phyloP scores from a whole-genome alignment of 2,329 filamentous ascomycete species.

The Aspergillus texensis region DNA sequence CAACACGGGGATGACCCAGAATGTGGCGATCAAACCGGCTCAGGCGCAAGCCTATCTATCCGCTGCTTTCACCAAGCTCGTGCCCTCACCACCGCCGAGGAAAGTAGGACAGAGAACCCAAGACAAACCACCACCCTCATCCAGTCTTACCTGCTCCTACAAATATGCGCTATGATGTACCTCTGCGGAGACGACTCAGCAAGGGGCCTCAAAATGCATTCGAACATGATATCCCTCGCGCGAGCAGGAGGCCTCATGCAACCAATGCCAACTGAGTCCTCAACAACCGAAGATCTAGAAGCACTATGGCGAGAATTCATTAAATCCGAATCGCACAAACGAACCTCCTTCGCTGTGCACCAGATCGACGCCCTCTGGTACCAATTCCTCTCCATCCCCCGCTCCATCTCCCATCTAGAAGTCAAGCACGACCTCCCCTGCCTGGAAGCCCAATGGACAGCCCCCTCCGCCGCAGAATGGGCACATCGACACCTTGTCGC shows the following conservation, averaged over 20 bases:
- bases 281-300: slow-evolving; percentile 36
- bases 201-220: slow-evolving; percentile 44
- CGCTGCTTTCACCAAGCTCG: slow-evolving; percentile 40
- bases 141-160: slow-evolving; percentile 44
- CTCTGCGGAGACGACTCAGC: slow-evolving; percentile 41
- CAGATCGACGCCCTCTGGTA: slow-evolving; percentile 51
- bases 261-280: slow-evolving; percentile 21
- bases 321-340: slow-evolving; percentile 43
- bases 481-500: slow-evolving; percentile 24
- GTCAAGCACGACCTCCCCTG: slow-evolving; percentile 50
- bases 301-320: slow-evolving; percentile 45
- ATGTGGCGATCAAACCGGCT: slow-evolving; percentile 24
- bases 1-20: slow-evolving; percentile 45
- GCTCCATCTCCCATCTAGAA: slow-evolving; percentile 41
- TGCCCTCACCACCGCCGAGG: slow-evolving; percentile 24
- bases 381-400: slow-evolving; percentile 40
- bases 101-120: slow-evolving; percentile 17
- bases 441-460: slow-evolving; percentile 41
- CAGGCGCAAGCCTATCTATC: slow-evolving; percentile 32
- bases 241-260: slow-evolving; percentile 42
- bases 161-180: slow-evolving; percentile 50
- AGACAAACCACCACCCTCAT: slow-evolving; percentile 32
- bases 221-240: slow-evolving; percentile 44
- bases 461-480: slow-evolving; percentile 39
- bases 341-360: slow-evolving; percentile 47